Base-by-base conservation (phyloP, 2,329 filamentous ascomycete genomes). In the Akanthomyces muscarius region DNA sequence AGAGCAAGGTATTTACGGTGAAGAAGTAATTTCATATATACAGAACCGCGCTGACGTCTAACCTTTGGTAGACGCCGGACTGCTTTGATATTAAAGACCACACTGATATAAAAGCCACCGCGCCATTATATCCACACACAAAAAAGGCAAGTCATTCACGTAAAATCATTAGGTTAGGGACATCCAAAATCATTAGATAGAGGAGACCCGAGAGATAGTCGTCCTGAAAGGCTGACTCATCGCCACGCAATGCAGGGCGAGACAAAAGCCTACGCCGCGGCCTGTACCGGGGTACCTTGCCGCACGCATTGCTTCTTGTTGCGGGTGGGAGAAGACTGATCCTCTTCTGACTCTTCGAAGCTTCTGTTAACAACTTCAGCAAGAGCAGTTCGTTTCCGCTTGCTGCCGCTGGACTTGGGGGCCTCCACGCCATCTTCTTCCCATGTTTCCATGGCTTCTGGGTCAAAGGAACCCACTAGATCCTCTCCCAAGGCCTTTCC, bases 401-500 rank as follows among this genome's bases (percentile, higher is more conserved):
- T 76, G 47, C 65, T 63, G 70, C 54, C 75, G 71, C 66, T 80
- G 76, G 8, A 71, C 65, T 45, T 61, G 65, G 63, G 14, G 64
- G 68, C 36, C 73, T 71, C 44, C 70, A 62, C 62, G 23, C 69
- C 68, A 1, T 77, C 73, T 5, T 73, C 70, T 58, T 79, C 76
- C 74, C 78, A 83, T 1, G 77, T 80, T 62, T 82, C 78, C 56
- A 84, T 79, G 18, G 72, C 69, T 7, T 74, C 69, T 0, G 69
- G 63, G 57, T 80, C 73, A 55, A 78, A 75, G 2, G 64, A 56
- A 1, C 82, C 82, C 4, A 83, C 79, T 14, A 85, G 66, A 4
- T 84, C 81, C 21, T 73, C 70, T 8, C 83, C 83, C 0, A 86
- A 72, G 3, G 81, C 83, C 65, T 78, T 78, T 45, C 81, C 82